Conservation (phyloP, 257 asterid species). For the Leonotis leonurus region DNA sequence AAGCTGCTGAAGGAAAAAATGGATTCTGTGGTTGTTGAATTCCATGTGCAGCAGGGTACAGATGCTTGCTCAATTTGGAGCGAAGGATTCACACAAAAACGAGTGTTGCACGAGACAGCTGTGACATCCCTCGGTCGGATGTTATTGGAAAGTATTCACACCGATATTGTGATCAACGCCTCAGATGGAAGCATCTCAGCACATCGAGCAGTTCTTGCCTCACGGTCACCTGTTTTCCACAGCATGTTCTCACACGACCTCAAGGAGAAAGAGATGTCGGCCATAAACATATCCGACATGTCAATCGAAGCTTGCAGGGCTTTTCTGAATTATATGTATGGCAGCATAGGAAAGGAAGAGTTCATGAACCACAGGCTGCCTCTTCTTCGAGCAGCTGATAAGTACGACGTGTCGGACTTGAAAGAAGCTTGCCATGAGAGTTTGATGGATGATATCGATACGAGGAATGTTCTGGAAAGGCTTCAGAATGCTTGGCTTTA, state of each 20-base stretch:
- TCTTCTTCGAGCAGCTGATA: slow-evolving; percentile 82
- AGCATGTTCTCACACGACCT: slow-evolving; percentile 94
- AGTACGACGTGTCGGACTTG: slow-evolving; percentile 63
- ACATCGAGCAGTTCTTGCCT: slow-evolving; percentile 90
- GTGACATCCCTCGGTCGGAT: slow-evolving; percentile 62
- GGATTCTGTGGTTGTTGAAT: neutral
- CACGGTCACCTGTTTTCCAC: slow-evolving; percentile 80
- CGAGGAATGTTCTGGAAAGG: slow-evolving; percentile 70
- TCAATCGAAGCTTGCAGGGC: slow-evolving; percentile 72
- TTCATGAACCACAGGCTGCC: slow-evolving; percentile 61
- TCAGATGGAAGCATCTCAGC: slow-evolving; percentile 68
- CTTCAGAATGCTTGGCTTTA: slow-evolving; percentile 81
- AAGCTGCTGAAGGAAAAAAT: too few species aligned
- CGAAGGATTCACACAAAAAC: slow-evolving; percentile 34
- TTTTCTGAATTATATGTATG: slow-evolving; percentile 64
- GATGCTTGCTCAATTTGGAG: slow-evolving; percentile 69
- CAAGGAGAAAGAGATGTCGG: slow-evolving; percentile 68
- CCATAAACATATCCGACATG: slow-evolving; percentile 74
- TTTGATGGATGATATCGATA: slow-evolving; percentile 63
- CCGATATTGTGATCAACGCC: slow-evolving; percentile 71
- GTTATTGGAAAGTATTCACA: slow-evolving; percentile 80
- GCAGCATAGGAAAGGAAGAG: slow-evolving; percentile 49
- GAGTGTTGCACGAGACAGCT: slow-evolving; percentile 46
- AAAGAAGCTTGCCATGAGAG: slow-evolving; percentile 87
- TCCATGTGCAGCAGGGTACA: slow-evolving; percentile 51